Percentiles rank a stretch among this genome's conserved stretches.
Conservation (phyloP, 345 rosid genomes). For the Combretum micranthum region DNA sequence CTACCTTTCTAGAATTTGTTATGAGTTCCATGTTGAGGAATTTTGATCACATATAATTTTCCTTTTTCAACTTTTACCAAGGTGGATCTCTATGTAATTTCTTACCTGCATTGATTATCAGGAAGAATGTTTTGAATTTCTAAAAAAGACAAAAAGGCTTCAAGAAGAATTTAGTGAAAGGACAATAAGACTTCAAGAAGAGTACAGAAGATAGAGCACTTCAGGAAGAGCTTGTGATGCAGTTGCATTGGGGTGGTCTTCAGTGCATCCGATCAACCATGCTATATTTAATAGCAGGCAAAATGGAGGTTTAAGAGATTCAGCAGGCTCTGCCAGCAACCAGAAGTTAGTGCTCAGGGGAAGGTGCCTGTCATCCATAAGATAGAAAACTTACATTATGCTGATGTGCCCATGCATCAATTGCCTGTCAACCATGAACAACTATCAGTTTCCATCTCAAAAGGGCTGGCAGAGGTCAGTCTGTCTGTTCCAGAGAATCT, state of each 20-base stretch:
- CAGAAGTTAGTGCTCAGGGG: not conserved
- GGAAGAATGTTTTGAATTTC: constrained; percentile 13
- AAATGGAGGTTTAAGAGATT: not conserved
- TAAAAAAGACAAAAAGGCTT: not conserved
- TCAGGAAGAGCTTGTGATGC: not conserved
- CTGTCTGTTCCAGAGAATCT: constrained; percentile 4
- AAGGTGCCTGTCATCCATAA: no score
- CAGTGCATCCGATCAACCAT: not conserved
- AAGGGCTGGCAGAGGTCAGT: constrained; percentile 7
- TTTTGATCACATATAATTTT: not conserved
- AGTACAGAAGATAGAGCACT: no score
- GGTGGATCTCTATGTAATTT: not conserved
- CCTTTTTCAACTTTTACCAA: not conserved
- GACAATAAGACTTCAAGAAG: not conserved
- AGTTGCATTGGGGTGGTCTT: not conserved
- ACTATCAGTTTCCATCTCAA: constrained; percentile 1
- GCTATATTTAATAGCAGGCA: not conserved
- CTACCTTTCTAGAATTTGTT: no score
- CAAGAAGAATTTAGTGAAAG: not conserved
- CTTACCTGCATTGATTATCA: constrained; percentile 7
- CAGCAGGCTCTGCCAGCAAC: not conserved
- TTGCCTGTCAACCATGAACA: no score
- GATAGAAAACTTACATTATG: no score
- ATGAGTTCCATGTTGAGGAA: no score
- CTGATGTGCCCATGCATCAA: no score